phyloP scores from a whole-genome alignment of 2,329 filamentous ascomycete genomes.

The Aspergillus brasiliensis region DNA sequence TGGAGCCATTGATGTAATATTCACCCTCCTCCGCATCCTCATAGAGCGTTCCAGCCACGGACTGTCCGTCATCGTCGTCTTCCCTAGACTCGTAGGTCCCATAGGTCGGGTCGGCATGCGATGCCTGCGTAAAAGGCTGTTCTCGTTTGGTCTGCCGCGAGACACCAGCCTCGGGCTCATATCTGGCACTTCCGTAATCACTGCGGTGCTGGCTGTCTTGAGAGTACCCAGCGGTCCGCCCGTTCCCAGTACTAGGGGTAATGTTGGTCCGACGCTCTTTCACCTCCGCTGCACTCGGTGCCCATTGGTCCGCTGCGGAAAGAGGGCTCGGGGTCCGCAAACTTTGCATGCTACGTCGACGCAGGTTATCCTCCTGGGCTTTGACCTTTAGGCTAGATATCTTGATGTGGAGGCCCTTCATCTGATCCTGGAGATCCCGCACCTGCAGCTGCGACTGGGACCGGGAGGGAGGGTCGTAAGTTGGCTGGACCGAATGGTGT shows the following conservation, averaged over 20 bases:
- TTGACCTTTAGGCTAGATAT: conserved; percentile 79
- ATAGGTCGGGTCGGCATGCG: conserved; percentile 11
- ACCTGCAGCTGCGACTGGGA: conserved; percentile 74
- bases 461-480: conserved; percentile 56
- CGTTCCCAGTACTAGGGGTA: conserved; percentile 40
- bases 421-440: conserved; percentile 76
- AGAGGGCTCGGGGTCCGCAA: conserved; percentile 77
- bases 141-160: conserved; percentile 8
- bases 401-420: conserved; percentile 81
- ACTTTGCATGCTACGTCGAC: conserved; percentile 74
- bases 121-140: neutral
- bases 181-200: conserved; percentile 22
- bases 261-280: conserved; percentile 35
- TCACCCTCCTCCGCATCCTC: conserved; percentile 48
- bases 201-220: conserved; percentile 19
- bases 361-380: conserved; percentile 75
- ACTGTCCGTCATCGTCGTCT: conserved; percentile 31
- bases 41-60: conserved; percentile 41
- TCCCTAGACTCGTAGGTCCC: conserved; percentile 15
- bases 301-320: conserved; percentile 68
- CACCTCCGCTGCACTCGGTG: conserved; percentile 44
- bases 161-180: conserved; percentile 10
- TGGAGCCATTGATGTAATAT: conserved; percentile 33
- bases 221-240: conserved; percentile 35
- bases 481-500: conserved; percentile 40